These are phyloP conservation scores for Cytospora chrysosperma DNA, from an alignment of 2,329 filamentous ascomycete species.

Conservation along the genomic window DNA sequence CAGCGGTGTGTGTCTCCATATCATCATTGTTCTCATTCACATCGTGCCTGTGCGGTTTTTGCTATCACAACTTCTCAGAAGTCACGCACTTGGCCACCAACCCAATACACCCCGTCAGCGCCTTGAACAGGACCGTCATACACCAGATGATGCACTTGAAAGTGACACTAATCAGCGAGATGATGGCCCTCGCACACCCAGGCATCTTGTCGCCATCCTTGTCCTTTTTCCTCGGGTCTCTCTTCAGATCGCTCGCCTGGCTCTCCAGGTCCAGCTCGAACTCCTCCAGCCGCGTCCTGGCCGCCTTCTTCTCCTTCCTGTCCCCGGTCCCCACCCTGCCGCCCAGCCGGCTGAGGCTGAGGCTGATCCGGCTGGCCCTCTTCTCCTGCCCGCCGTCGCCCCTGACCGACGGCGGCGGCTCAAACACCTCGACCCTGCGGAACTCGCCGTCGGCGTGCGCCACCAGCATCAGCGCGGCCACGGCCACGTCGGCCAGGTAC, in stretches of 20 bases:
- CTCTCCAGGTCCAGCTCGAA: slow-evolving; percentile 65
- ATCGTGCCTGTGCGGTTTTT: slow-evolving; percentile 13
- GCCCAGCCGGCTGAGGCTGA: slow-evolving; percentile 33
- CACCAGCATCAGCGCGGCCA: slow-evolving; percentile 59
- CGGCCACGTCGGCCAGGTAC: slow-evolving; percentile 62
- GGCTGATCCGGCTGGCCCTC: slow-evolving; percentile 34
- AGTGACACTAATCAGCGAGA: slow-evolving; percentile 51
- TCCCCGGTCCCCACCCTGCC: slow-evolving; percentile 27
- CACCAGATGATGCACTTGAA: slow-evolving; percentile 61
- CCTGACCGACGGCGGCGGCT: slow-evolving; percentile 52
- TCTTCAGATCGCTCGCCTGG: slow-evolving; percentile 49
- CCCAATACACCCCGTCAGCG: slow-evolving; percentile 49
- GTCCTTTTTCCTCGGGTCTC: slow-evolving; percentile 40
- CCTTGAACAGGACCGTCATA: slow-evolving; percentile 55
- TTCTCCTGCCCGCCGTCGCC: slow-evolving; percentile 24
- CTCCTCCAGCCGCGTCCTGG: slow-evolving; percentile 47
- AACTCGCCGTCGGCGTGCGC: slow-evolving; percentile 57
- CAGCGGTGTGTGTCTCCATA: background rate
- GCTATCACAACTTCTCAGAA: slow-evolving; percentile 39
- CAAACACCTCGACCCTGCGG: slow-evolving; percentile 52
- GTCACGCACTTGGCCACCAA: slow-evolving; percentile 51
- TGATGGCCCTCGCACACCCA: slow-evolving; percentile 46
- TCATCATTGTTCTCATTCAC: slow-evolving; percentile 17
- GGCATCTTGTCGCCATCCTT: slow-evolving; percentile 50
- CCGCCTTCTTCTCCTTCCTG: slow-evolving; percentile 25